phyloP scores from a whole-genome alignment of 1,284 basidiomycete genomes.

The Phellopilus nigrolimitatus region DNA sequence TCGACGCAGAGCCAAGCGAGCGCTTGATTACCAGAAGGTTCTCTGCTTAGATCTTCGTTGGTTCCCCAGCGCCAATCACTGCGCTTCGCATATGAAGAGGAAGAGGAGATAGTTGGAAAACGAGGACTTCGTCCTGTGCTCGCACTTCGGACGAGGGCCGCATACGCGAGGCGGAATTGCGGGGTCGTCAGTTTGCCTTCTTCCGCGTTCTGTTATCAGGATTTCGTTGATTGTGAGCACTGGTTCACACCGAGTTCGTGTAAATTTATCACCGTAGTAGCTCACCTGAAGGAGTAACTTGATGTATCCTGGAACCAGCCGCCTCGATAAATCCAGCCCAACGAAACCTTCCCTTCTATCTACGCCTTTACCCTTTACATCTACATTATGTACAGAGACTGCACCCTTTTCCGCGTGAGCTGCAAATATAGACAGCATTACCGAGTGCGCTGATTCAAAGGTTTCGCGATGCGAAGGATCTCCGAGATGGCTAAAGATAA shows the following conservation, averaged over 20 bases:
- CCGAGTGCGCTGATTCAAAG: slow-evolving; percentile 73
- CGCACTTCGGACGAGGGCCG: slow-evolving; percentile 57
- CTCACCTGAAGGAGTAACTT: slow-evolving; percentile 60
- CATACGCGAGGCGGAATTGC: slow-evolving; percentile 63
- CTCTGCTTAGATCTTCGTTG: slow-evolving; percentile 6
- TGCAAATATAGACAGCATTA: slow-evolving; percentile 63
- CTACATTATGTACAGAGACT: slow-evolving; percentile 17
- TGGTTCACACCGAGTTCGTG: neutral
- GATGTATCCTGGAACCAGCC: slow-evolving; percentile 63
- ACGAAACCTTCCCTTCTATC: neutral
- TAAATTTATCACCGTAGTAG: slow-evolving; percentile 5
- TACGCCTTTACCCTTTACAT: slow-evolving; percentile 5
- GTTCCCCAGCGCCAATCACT: neutral
- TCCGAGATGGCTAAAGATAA: slow-evolving; percentile 43
- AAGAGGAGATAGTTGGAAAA: neutral
- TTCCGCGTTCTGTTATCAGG: slow-evolving; percentile 51
- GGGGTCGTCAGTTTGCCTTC: slow-evolving; percentile 50
- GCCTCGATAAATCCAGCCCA: slow-evolving; percentile 38
- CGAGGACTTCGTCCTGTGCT: slow-evolving; percentile 27
- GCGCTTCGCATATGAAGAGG: neutral
- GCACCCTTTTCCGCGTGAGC: slow-evolving; percentile 42
- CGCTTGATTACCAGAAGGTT: slow-evolving; percentile 24
- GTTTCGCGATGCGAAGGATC: slow-evolving; percentile 57
- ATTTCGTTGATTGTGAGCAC: neutral
- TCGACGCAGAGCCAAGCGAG: slow-evolving; percentile 62